Base-by-base conservation (phyloP, 1,284 basidiomycete species). In the Jaminaea rosea region DNA sequence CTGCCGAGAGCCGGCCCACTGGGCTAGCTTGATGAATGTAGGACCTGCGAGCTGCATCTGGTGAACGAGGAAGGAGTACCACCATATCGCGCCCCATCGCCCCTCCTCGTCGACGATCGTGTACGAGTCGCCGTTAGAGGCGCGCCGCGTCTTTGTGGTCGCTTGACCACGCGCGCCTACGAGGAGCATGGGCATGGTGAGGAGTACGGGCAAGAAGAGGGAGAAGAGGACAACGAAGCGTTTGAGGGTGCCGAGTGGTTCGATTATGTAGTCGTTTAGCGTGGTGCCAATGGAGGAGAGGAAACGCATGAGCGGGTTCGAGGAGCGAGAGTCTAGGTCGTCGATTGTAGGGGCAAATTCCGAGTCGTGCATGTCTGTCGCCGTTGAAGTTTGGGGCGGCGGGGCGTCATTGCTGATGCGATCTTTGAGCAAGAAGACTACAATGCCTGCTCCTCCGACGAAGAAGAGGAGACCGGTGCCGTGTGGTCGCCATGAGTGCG, bases 1-100 rank as follows among this genome's bases (percentile, higher is more conserved):
- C 44, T 86, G 85, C 49, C 94, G 82, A 26, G 91, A 92, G 4
- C 87, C 94, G 1, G 94, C 94, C 94, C 94, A 99, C 80, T 99
- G 94, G 1, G 89, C 88, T 47, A 98, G 81, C 50, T 99, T 99
- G 76, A 90, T 90, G 73, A 98, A 98, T 0, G 91, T 94, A 3
- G 94, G 94, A 0, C 94, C 94, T 4, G 93, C 93, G 9, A 83
- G 79, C 75, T 93, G 85, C 92, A 98, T 97, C 73, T 86, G 86
- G 50, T 78, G 78, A 13, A 93, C 90, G 7, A 99, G 79, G 55
- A 91, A 81, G 17, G 80, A 80, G 74, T 96, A 98, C 94, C 94
- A 99, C 91, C 88, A 94, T 23, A 67, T 49, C 4, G 71, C 68
- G 13, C 71, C 71, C 60, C 65, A 68, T 15, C 71, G 55, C 17